These are phyloP conservation scores for Testicularia cyperi DNA, from an alignment of 1,284 basidiomycete species.

Conservation along the genomic window DNA sequence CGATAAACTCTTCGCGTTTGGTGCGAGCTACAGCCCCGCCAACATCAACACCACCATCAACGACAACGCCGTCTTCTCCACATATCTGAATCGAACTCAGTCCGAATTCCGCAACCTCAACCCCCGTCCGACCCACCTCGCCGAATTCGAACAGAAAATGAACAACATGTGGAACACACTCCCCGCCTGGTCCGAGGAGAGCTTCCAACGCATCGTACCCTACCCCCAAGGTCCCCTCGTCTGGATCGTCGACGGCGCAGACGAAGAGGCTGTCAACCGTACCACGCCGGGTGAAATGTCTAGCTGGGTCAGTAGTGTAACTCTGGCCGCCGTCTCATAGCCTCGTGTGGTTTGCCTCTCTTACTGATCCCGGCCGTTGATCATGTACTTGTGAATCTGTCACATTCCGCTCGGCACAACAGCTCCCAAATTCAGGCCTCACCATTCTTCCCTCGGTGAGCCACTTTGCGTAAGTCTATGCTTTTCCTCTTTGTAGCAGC, in stretches of 20 bases:
- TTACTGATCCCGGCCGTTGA: no score
- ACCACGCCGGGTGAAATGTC: neutral
- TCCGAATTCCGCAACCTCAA: neutral
- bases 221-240: neutral
- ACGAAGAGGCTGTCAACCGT: conserved; percentile 1
- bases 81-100: neutral
- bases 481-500: neutral
- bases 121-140: neutral
- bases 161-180: neutral
- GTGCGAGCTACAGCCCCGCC: neutral
- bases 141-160: neutral
- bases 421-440: conserved; percentile 1
- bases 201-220: neutral
- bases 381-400: no score
- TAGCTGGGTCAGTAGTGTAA: neutral
- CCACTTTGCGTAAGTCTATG: conserved; percentile 2
- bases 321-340: no score
- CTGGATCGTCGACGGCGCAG: conserved; percentile 2
- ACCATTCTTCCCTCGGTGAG: neutral
- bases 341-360: no score
- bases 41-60: neutral
- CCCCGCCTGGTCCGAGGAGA: neutral
- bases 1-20: conserved; percentile 1
- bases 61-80: neutral
- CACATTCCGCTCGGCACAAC: neutral